Evolutionary conservation across 306 rosid genomes (phyloP).

Genomic region (Trichosanthes cucumerina): DNA sequence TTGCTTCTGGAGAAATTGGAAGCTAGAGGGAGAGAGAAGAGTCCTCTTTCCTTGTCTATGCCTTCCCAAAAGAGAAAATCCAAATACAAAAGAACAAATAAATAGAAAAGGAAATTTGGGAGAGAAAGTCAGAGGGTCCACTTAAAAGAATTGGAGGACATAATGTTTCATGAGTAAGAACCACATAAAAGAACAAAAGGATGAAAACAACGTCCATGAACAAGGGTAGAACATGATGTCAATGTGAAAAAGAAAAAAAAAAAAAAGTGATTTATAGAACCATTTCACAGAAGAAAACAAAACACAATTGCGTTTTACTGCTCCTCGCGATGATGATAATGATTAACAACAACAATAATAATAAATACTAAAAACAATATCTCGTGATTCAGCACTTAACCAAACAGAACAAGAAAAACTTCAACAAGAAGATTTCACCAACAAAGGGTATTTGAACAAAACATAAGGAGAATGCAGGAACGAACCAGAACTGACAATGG

Average conservation of each 20-base stretch:
- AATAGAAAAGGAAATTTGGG: background rate
- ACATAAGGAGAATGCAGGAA: background rate
- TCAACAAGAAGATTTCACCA: background rate
- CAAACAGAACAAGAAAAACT: background rate
- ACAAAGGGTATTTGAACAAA: background rate
- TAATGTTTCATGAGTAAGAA: conserved; percentile 6
- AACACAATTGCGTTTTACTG: background rate
- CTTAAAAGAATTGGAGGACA: conserved; percentile 1
- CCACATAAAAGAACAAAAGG: conserved; percentile 3
- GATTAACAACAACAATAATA: background rate
- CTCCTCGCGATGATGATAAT: background rate
- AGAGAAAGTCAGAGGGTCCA: conserved; percentile 4
- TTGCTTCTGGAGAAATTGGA: background rate
- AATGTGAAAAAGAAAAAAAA: background rate
- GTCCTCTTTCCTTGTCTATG: background rate
- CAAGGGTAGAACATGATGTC: background rate
- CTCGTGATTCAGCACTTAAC: background rate
- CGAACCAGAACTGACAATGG: background rate
- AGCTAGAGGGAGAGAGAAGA: background rate
- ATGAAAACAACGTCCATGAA: background rate
- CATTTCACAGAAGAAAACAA: background rate
- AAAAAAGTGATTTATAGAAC: background rate
- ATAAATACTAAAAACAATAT: background rate
- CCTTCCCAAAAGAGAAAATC: background rate
- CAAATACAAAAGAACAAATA: background rate